phyloP scores from a whole-genome alignment of 257 asterid genomes.

The Ilex asprella region DNA sequence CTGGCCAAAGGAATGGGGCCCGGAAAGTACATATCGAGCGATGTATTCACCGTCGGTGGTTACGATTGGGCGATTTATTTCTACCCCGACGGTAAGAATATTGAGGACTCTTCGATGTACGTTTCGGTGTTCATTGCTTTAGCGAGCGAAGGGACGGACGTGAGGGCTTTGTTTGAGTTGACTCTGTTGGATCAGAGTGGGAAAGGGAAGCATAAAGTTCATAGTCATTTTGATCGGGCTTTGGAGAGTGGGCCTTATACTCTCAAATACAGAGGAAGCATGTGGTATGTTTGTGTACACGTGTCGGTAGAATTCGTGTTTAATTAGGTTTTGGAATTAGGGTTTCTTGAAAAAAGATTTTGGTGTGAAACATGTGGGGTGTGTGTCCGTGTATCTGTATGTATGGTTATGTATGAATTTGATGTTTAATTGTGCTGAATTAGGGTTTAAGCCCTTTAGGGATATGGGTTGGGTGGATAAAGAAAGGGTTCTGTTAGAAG shows the following conservation, averaged over 20 bases:
- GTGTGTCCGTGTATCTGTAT: no score
- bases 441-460: no score
- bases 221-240: slow-evolving; percentile 85
- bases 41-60: slow-evolving; percentile 70
- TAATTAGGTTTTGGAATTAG: neutral
- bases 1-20: slow-evolving; percentile 86
- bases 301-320: slow-evolving; percentile 1
- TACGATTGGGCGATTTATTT: slow-evolving; percentile 85
- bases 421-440: no score
- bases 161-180: slow-evolving; percentile 76
- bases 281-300: slow-evolving; percentile 54
- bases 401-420: no score
- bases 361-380: no score
- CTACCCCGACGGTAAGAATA: slow-evolving; percentile 80
- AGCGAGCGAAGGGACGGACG: slow-evolving; percentile 85
- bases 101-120: slow-evolving; percentile 61
- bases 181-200: slow-evolving; percentile 88
- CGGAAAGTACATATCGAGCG: slow-evolving; percentile 68
- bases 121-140: slow-evolving; percentile 80
- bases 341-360: no score
- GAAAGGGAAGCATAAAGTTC: slow-evolving; percentile 76
- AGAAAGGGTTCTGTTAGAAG: no score
- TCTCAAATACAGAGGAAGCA: slow-evolving; percentile 81
- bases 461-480: no score
- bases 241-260: slow-evolving; percentile 87